Percentiles rank a stretch among this genome's conserved stretches.
Conservation (phyloP, 179 eudicot genomes). For the Heliamphora pulchella region DNA sequence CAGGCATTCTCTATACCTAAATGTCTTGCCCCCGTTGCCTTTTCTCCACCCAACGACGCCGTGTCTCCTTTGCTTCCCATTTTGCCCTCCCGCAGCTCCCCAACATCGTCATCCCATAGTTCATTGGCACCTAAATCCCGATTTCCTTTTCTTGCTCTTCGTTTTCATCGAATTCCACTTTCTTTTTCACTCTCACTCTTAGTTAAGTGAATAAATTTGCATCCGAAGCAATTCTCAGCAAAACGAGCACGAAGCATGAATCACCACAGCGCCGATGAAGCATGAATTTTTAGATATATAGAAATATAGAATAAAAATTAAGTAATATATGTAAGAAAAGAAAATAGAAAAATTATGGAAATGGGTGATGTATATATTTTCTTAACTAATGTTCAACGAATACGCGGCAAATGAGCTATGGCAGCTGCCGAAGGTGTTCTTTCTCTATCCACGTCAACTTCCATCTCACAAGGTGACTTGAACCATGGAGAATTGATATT, state of each 20-base stretch:
- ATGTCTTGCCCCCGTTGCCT: neutral
- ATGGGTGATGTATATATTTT: neutral
- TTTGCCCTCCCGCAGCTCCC: neutral
- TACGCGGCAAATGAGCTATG: too few relatives aligned
- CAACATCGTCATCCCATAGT: neutral
- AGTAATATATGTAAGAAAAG: neutral
- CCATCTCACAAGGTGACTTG: too few relatives aligned
- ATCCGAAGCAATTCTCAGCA: neutral
- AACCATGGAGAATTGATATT: too few relatives aligned
- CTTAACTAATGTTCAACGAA: too few relatives aligned
- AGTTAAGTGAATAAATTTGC: neutral
- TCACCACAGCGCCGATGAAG: neutral
- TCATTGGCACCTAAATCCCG: conserved; percentile 14
- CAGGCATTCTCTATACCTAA: conserved; percentile 34
- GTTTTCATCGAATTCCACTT: conserved; percentile 32
- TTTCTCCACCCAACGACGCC: neutral
- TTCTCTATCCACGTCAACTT: too few relatives aligned
- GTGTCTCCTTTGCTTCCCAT: neutral
- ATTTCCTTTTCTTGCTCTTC: conserved; percentile 31
- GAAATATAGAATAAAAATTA: neutral
- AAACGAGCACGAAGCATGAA: neutral
- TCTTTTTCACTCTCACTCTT: neutral
- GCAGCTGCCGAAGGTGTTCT: too few relatives aligned
- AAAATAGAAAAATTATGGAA: neutral
- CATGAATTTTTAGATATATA: neutral